Evolutionary conservation across 176 grass and related monocot species (phyloP), one percentile per base, ranked within the genome.

Genomic region (Ensete ventricosum): DNA sequence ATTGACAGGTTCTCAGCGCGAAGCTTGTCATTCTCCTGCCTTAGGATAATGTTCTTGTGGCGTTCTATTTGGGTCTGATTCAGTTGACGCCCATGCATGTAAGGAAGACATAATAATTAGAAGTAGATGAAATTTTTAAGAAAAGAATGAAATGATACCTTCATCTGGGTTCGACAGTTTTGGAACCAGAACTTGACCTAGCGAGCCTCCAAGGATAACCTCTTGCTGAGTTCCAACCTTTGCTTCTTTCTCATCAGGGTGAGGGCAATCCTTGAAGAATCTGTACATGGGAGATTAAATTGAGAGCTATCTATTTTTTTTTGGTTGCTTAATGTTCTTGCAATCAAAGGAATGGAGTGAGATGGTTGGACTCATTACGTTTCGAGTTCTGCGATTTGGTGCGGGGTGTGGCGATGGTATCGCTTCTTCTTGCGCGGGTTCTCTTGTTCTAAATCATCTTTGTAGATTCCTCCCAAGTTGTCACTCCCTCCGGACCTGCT

Each of bases 131-230:
- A 60, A 3, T 3, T 27, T 34, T n/a, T 13, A 12, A 53, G 63
- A 8, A 9, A 73, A 50, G 54, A 67, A 72, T 52, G 54, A 26
- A 27, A 1, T n/a, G 29, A 69, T 78, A 96, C 92, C 84, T 96
- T 96, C 83, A 84, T 78, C 70, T 88, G 85, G 49, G 87, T 96
- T 25, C 92, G 87, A 0, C 87, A 80, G 23, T 96, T 96, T 85
- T 96, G 92, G 82, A 96, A 96, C 92, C 89, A 96, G 85, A 96
- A 96, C 87, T 96, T 96, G 82, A 96, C 81, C 89, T 96, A 89
- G 8, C 73, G 81, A 62, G 57, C 79, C 51, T 80, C 81, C 69
- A 96, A 75, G 82, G 72, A 62, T 51, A 96, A 87, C 60, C 70
- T 78, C 53, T 8, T 89, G 84, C 82, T 84, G 75, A 92, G 85